Percentiles rank a stretch among this genome's conserved stretches.
phyloP scores from a whole-genome alignment of 768 basidiomycete genomes.

The Boletus rufocinnamomeus region DNA sequence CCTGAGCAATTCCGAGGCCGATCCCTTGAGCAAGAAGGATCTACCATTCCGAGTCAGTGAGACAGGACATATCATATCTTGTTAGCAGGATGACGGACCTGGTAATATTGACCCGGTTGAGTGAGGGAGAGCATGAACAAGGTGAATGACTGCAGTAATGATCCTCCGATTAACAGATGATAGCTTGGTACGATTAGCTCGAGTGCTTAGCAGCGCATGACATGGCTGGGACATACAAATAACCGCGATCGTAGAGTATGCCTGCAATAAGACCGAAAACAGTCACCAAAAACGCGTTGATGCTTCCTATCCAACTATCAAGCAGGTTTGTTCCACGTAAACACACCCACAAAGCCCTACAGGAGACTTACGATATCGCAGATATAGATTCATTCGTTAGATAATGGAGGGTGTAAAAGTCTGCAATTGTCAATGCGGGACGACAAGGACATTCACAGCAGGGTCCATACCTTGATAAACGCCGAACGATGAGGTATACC shows the following conservation, averaged over 20 bases:
- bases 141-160: constrained; percentile 43
- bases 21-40: constrained; percentile 54
- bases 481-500: constrained; percentile 40
- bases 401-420: constrained; percentile 41
- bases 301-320: constrained; percentile 47
- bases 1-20: constrained; percentile 46
- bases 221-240: constrained; percentile 38
- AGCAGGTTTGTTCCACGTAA: not conserved
- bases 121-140: constrained; percentile 49
- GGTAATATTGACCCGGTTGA: constrained; percentile 43
- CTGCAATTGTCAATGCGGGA: constrained; percentile 21
- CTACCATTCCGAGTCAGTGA: constrained; percentile 23
- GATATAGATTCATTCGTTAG: constrained; percentile 37
- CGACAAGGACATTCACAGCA: not conserved
- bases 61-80: not conserved
- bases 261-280: constrained; percentile 45
- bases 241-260: constrained; percentile 51
- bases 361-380: constrained; percentile 37
- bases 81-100: constrained; percentile 32
- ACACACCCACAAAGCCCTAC: not conserved
- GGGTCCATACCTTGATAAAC: constrained; percentile 41
- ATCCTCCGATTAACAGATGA: constrained; percentile 46
- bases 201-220: not conserved
- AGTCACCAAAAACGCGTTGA: constrained; percentile 44
- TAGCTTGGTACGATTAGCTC: constrained; percentile 34